Conservation (phyloP, 73 alveolate genomes). For the Diophrys appendiculata region DNA sequence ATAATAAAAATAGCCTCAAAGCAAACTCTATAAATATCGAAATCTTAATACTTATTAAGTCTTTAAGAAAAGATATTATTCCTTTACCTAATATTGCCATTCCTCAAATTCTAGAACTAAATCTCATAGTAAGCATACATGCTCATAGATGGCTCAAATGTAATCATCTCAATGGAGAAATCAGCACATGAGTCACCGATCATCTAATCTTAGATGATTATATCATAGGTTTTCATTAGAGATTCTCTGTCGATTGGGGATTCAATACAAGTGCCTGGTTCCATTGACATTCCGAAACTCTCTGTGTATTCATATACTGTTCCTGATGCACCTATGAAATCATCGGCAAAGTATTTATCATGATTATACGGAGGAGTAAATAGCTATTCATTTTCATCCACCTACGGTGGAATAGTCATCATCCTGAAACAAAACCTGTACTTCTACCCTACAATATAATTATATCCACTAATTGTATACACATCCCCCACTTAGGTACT, state of each 20-base stretch:
- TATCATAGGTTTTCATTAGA: background rate
- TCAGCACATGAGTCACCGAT: constrained; percentile 27
- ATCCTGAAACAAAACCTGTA: background rate
- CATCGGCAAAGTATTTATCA: background rate
- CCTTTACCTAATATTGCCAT: constrained; percentile 39
- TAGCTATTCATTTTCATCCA: background rate
- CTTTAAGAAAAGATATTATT: constrained; percentile 33
- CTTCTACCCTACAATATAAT: background rate
- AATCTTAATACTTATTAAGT: constrained; percentile 26
- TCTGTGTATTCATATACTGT: background rate
- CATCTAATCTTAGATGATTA: constrained; percentile 17
- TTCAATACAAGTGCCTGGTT: background rate
- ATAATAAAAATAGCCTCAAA: constrained; percentile 54
- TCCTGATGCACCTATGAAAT: constrained; percentile 16
- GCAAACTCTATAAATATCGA: constrained; percentile 26
- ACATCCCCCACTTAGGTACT: background rate
- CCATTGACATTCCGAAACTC: background rate
- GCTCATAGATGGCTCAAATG: constrained; percentile 43
- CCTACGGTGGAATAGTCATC: too few relatives aligned
- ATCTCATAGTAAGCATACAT: constrained; percentile 35
- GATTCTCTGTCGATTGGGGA: background rate
- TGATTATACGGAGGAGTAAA: background rate
- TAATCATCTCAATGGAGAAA: constrained; percentile 41
- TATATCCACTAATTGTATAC: background rate
- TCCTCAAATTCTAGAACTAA: constrained; percentile 5